These are phyloP conservation scores for Podaxis mareebaensis DNA, from an alignment of 768 basidiomycete genomes.

Conservation along the genomic window DNA sequence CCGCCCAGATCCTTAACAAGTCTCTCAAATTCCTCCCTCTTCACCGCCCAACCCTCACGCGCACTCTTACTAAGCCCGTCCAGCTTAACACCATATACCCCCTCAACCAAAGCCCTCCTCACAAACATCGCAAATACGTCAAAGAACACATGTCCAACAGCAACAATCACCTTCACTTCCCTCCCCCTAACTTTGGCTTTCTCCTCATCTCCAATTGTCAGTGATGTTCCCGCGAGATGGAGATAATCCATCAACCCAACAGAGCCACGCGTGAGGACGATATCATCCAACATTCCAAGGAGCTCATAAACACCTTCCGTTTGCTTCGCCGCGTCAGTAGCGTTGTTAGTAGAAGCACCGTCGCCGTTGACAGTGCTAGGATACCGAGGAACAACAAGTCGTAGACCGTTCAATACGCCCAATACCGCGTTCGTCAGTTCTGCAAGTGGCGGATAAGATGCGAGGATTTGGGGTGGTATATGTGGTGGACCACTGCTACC, in stretches of 20 bases:
- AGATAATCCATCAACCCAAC: constrained; percentile 2
- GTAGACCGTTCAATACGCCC: constrained; percentile 74
- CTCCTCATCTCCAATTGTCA: constrained; percentile 9
- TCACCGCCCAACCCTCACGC: constrained; percentile 11
- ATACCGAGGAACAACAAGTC: constrained; percentile 73
- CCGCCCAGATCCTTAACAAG: constrained; percentile 21
- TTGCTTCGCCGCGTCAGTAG: background rate
- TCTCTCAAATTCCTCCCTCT: background rate
- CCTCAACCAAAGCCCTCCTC: constrained; percentile 67
- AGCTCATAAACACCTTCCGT: constrained; percentile 39
- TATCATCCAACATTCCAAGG: constrained; percentile 46
- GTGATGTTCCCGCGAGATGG: background rate
- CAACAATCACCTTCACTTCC: constrained; percentile 38
- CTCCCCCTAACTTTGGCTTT: constrained; percentile 22
- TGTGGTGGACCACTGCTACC: constrained; percentile 42
- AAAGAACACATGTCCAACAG: constrained; percentile 59
- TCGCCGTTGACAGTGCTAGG: constrained; percentile 27
- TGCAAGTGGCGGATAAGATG: constrained; percentile 77
- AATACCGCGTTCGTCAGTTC: constrained; percentile 71
- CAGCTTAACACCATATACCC: constrained; percentile 54
- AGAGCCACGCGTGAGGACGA: constrained; percentile 17
- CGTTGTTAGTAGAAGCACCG: background rate
- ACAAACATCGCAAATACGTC: constrained; percentile 70
- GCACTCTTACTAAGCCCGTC: background rate
- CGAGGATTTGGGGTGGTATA: constrained; percentile 69